phyloP scores from a whole-genome alignment of 2,329 filamentous ascomycete species.

The Pyricularia grisea region DNA sequence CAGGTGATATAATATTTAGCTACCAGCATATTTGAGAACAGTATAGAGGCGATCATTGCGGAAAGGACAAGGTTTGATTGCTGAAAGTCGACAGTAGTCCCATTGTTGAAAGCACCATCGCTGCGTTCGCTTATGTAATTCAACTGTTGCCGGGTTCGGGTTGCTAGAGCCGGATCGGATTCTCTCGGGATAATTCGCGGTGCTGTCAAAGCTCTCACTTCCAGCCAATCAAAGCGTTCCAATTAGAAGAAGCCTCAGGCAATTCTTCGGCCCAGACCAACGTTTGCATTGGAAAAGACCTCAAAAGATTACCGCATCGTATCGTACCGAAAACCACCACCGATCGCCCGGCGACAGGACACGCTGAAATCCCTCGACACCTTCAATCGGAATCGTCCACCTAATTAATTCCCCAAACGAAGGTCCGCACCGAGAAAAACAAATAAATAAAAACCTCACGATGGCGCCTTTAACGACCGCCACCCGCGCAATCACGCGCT shows the following conservation, averaged over 20 bases:
- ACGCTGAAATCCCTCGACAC: conserved; percentile 10
- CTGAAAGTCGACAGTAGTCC: background rate
- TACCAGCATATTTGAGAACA: background rate
- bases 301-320: conserved; percentile 38
- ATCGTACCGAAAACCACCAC: conserved; percentile 5
- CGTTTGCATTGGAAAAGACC: conserved; percentile 9
- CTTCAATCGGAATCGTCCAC: background rate
- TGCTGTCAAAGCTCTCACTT: conserved; percentile 8
- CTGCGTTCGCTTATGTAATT: background rate
- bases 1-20: background rate
- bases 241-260: conserved; percentile 39
- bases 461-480: conserved; percentile 63
- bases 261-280: conserved; percentile 1
- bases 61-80: background rate
- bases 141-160: background rate
- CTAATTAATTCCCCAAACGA: background rate
- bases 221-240: conserved; percentile 32
- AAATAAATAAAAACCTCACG: conserved; percentile 14
- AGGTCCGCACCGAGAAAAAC: background rate
- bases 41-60: background rate
- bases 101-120: too few species aligned
- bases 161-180: conserved; percentile 2
- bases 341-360: background rate
- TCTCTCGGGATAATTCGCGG: conserved; percentile 2
- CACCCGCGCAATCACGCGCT: conserved; percentile 60